phyloP scores from a whole-genome alignment of 2,329 filamentous ascomycete genomes.

The Cephalotrichum gorgonifer region DNA sequence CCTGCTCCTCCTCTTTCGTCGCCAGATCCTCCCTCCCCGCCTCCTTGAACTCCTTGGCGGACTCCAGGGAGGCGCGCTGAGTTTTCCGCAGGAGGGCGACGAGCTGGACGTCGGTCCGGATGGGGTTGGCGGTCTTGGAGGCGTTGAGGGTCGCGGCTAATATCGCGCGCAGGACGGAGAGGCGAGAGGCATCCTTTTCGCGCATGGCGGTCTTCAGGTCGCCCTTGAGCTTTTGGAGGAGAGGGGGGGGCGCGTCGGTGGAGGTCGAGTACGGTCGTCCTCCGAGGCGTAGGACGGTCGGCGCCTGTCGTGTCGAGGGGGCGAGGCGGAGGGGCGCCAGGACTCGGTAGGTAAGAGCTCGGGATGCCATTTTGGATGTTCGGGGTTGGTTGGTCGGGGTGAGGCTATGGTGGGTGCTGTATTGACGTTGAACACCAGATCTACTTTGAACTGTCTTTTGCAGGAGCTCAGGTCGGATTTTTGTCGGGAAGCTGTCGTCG shows the following conservation, averaged over 20 bases:
- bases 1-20: conserved; percentile 58
- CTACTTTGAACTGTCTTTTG: background rate
- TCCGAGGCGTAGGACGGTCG: background rate
- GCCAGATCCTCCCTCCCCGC: conserved; percentile 59
- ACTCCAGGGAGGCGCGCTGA: conserved; percentile 44
- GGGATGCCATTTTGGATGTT: background rate
- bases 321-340: background rate
- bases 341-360: background rate
- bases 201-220: conserved; percentile 59
- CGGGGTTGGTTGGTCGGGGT: background rate
- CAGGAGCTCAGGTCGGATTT: background rate
- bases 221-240: conserved; percentile 42
- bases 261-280: conserved; percentile 17
- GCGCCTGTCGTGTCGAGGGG: background rate
- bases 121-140: conserved; percentile 61
- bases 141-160: conserved; percentile 64
- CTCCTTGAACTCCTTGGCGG: conserved; percentile 51
- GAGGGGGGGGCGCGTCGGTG: conserved; percentile 29
- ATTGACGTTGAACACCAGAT: too few relatives aligned
- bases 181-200: conserved; percentile 51
- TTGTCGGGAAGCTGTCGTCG: background rate
- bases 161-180: conserved; percentile 58
- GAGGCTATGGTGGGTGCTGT: background rate
- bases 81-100: conserved; percentile 58
- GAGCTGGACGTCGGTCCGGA: conserved; percentile 59